These are phyloP conservation scores for Pezicula neosporulosa DNA, from an alignment of 2,329 filamentous ascomycete genomes.

Conservation along the genomic window DNA sequence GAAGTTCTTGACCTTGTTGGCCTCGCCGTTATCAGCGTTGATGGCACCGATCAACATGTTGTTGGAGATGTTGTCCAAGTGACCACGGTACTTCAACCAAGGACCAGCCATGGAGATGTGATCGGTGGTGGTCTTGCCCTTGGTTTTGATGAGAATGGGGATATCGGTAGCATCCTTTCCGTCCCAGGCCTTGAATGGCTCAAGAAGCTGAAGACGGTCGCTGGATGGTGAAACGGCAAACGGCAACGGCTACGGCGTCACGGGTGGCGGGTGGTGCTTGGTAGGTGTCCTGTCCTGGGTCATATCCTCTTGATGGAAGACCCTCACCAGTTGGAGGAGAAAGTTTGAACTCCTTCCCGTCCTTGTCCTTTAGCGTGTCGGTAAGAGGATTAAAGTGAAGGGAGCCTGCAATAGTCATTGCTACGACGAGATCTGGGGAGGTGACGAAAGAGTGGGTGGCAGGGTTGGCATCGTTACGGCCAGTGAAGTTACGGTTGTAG, in stretches of 20 bases:
- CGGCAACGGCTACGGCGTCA: constrained; percentile 67
- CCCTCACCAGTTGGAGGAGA: constrained; percentile 74
- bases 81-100: constrained; percentile 98
- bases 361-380: constrained; percentile 88
- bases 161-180: constrained; percentile 83
- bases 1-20: constrained; percentile 95
- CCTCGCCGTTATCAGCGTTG: constrained; percentile 93
- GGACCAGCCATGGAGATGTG: constrained; percentile 97
- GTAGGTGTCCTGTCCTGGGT: constrained; percentile 90
- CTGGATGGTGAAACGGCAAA: constrained; percentile 84
- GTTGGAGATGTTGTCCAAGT: constrained; percentile 99
- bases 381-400: constrained; percentile 94
- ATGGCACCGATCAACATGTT: constrained; percentile 99
- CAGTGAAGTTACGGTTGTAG: constrained; percentile 99
- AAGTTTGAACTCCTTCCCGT: constrained; percentile 94
- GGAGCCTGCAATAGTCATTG: constrained; percentile 77
- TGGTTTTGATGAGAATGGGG: constrained; percentile 92
- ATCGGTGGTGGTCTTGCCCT: constrained; percentile 96
- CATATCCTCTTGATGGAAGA: constrained; percentile 79
- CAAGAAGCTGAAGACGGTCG: constrained; percentile 89
- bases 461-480: constrained; percentile 94
- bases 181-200: constrained; percentile 84
- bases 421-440: constrained; percentile 85
- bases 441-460: constrained; percentile 92
- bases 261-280: constrained; percentile 89